phyloP scores from a whole-genome alignment of 2,329 filamentous ascomycete species.

The Mycosphaerelloides madeirae region DNA sequence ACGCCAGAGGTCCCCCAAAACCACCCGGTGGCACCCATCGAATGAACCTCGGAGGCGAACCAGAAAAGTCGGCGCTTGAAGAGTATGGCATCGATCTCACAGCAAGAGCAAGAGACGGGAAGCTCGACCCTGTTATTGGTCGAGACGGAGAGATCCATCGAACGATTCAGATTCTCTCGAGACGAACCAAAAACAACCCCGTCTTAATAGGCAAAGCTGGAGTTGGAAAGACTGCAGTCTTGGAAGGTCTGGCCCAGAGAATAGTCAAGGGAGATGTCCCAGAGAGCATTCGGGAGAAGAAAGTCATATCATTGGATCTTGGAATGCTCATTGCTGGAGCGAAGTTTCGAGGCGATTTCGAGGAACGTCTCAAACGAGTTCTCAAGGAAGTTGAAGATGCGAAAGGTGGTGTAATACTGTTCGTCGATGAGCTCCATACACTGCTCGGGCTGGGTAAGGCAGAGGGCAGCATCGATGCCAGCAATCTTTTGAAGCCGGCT shows the following conservation, averaged over 20 bases:
- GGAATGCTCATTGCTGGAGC: conserved; percentile 92
- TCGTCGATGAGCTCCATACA: conserved; percentile 91
- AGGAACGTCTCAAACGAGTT: conserved; percentile 86
- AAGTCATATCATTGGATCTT: conserved; percentile 80
- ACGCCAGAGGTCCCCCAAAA: conserved; percentile 59
- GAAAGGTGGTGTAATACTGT: conserved; percentile 83
- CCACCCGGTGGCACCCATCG: conserved; percentile 88
- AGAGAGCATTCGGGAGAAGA: conserved; percentile 92
- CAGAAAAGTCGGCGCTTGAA: conserved; percentile 81
- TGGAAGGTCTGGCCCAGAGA: conserved; percentile 83
- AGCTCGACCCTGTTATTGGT: conserved; percentile 93
- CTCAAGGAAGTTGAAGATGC: conserved; percentile 87
- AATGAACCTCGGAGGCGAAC: conserved; percentile 77
- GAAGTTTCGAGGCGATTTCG: conserved; percentile 93
- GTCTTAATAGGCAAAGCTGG: conserved; percentile 89
- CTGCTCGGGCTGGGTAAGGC: conserved; percentile 89
- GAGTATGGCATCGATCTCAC: conserved; percentile 90
- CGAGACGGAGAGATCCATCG: conserved; percentile 86
- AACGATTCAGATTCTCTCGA: conserved; percentile 87
- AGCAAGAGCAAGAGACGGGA: conserved; percentile 75
- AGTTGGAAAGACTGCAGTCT: conserved; percentile 88
- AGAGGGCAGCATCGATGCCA: conserved; percentile 93
- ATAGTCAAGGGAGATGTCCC: conserved; percentile 92
- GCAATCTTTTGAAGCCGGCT: conserved; percentile 88
- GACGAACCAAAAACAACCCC: conserved; percentile 92